phyloP scores from a whole-genome alignment of 441 rosid genomes.

The Gossypium davidsonii region DNA sequence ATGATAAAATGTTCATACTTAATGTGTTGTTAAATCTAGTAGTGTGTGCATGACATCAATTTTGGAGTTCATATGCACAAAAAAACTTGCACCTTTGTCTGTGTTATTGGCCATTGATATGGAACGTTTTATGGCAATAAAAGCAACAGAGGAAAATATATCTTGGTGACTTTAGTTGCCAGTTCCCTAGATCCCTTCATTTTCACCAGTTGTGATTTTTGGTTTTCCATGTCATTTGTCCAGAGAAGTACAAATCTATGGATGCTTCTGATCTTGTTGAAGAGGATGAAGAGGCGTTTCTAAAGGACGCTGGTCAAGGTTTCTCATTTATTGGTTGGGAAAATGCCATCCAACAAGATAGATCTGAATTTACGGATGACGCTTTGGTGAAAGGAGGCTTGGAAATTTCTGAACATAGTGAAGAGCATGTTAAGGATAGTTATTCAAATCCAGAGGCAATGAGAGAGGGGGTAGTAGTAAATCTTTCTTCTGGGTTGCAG shows the following conservation, averaged over 20 bases:
- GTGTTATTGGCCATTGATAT: neutral
- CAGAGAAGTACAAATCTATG: conserved; percentile 57
- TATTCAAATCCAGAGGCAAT: conserved; percentile 61
- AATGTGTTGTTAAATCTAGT: neutral
- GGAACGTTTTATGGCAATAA: neutral
- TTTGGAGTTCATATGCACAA: conserved; percentile 1
- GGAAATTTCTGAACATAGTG: conserved; percentile 28
- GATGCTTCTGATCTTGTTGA: conserved; percentile 66
- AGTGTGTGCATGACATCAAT: neutral
- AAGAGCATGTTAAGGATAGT: conserved; percentile 36
- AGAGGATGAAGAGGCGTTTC: conserved; percentile 82
- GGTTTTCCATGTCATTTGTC: conserved; percentile 23
- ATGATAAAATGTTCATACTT: neutral
- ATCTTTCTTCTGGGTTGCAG: conserved; percentile 44
- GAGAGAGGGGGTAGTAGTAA: conserved; percentile 41
- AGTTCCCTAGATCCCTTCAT: neutral
- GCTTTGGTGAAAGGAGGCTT: conserved; percentile 26
- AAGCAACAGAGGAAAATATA: neutral
- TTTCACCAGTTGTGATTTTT: conserved; percentile 16
- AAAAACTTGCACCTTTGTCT: neutral
- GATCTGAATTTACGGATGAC: conserved; percentile 30
- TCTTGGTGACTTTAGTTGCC: neutral
- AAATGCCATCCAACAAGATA: conserved; percentile 35
- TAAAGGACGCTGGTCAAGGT: conserved; percentile 49
- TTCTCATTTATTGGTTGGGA: conserved; percentile 29